A percentile compares a stretch with the other conserved stretches of the same genome.
These are phyloP conservation scores for Phaeodactylum tricornutum DNA, from an alignment of 108 stramenopile species.

Conservation along the genomic window DNA sequence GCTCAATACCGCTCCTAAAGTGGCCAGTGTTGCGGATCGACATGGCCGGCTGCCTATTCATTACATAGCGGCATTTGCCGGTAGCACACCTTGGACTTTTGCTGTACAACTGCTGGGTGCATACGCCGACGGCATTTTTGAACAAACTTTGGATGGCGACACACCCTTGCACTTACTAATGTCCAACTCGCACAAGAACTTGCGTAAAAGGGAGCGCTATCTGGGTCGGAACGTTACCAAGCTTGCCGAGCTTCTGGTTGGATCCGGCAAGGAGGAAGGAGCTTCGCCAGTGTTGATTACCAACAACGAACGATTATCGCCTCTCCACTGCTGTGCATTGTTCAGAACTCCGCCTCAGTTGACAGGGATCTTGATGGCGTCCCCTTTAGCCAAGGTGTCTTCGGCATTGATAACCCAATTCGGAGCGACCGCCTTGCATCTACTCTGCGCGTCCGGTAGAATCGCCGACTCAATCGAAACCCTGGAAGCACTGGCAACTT, in stretches of 20 bases:
- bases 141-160: constrained; percentile 32
- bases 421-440: constrained; percentile 27
- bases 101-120: constrained; percentile 26
- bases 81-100: constrained; percentile 5
- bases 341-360: constrained; percentile 31
- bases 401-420: constrained; percentile 23
- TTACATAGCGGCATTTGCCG: constrained; percentile 20
- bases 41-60: constrained; percentile 47
- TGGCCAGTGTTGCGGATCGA: constrained; percentile 26
- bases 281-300: not conserved
- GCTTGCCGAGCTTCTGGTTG: constrained; percentile 21
- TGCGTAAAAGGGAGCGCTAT: constrained; percentile 1
- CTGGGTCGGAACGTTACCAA: constrained; percentile 27
- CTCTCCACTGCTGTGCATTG: constrained; percentile 52
- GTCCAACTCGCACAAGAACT: not conserved
- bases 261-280: not conserved
- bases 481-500: constrained; percentile 26
- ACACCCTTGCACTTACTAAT: constrained; percentile 54
- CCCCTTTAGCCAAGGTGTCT: constrained; percentile 30
- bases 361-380: constrained; percentile 25
- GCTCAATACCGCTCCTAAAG: constrained; percentile 18
- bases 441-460: constrained; percentile 7
- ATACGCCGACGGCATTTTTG: constrained; percentile 20
- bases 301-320: constrained; percentile 22
- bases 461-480: constrained; percentile 6